These are phyloP conservation scores for Polytrichum commune DNA, from an alignment of 225 moss, liverwort and hornwort species.

Conservation along the genomic window DNA sequence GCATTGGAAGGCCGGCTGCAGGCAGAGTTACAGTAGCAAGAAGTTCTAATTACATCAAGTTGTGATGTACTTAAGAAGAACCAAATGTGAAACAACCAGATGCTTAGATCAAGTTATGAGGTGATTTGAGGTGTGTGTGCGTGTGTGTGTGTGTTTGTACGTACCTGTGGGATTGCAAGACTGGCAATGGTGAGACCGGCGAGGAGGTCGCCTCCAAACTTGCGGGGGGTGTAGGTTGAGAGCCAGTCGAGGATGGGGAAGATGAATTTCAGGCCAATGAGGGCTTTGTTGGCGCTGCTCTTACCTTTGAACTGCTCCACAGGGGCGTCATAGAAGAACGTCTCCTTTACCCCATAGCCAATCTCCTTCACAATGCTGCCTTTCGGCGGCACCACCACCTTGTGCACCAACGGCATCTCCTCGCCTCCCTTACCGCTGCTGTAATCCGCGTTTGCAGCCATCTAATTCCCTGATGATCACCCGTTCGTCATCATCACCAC, in stretches of 20 bases:
- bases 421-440: background rate
- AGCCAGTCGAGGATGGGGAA: conserved; percentile 71
- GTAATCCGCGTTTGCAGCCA: background rate
- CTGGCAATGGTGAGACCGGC: conserved; percentile 75
- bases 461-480: background rate
- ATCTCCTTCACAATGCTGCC: conserved; percentile 9
- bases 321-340: conserved; percentile 64
- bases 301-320: conserved; percentile 41
- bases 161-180: conserved; percentile 71
- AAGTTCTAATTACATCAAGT: no score
- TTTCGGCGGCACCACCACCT: conserved; percentile 37
- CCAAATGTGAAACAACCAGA: no score
- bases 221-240: conserved; percentile 33
- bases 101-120: no score
- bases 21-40: no score
- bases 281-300: conserved; percentile 6
- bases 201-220: conserved; percentile 45
- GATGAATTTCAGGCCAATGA: conserved; percentile 29
- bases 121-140: no score
- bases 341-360: conserved; percentile 35
- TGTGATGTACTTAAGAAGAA: no score
- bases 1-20: no score
- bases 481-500: no score
- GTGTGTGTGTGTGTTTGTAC: no score
- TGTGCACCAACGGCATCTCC: conserved; percentile 42